Percentiles rank a stretch among this genome's conserved stretches.
Conservation (phyloP, 805 yeast genomes). For the Yarrowia hollandica region DNA sequence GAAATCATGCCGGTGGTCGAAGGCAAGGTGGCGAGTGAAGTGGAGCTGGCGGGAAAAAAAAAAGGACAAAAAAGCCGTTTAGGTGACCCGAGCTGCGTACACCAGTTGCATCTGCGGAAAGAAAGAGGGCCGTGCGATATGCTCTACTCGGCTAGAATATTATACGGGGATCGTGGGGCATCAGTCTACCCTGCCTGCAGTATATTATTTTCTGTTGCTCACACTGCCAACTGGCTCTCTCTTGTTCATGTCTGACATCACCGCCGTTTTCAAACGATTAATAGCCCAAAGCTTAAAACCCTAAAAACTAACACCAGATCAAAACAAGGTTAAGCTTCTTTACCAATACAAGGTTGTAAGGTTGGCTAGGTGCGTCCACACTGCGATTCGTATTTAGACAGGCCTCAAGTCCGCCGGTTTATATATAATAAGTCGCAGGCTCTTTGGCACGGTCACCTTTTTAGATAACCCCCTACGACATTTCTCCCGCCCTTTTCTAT, state of each 20-base stretch:
- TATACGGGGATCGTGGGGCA: not conserved
- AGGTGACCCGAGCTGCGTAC: not conserved
- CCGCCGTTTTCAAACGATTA: slow-evolving; percentile 23
- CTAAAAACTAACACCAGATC: not conserved
- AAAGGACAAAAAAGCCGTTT: slow-evolving; percentile 10
- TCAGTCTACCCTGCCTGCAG: too few relatives aligned
- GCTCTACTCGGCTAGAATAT: not conserved
- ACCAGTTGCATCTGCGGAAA: not conserved
- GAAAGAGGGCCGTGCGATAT: not conserved
- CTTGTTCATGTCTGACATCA: slow-evolving; percentile 26
- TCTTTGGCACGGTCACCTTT: too few relatives aligned
- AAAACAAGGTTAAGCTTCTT: slow-evolving; percentile 2
- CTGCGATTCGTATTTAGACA: slow-evolving; percentile 21
- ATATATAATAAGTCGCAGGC: not conserved
- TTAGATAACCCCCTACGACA: too few relatives aligned
- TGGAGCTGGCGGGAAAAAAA: too few relatives aligned
- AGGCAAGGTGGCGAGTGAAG: not conserved
- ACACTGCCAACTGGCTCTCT: too few relatives aligned
- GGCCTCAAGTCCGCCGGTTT: slow-evolving; percentile 1
- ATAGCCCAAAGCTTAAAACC: not conserved
- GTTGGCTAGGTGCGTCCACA: slow-evolving; percentile 5
- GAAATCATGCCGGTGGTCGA: not conserved
- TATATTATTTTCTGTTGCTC: too few relatives aligned
- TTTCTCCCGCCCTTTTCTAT: too few relatives aligned
- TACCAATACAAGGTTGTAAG: not conserved